Conservation (phyloP, 345 rosid genomes). For the Lepidium didymum region DNA sequence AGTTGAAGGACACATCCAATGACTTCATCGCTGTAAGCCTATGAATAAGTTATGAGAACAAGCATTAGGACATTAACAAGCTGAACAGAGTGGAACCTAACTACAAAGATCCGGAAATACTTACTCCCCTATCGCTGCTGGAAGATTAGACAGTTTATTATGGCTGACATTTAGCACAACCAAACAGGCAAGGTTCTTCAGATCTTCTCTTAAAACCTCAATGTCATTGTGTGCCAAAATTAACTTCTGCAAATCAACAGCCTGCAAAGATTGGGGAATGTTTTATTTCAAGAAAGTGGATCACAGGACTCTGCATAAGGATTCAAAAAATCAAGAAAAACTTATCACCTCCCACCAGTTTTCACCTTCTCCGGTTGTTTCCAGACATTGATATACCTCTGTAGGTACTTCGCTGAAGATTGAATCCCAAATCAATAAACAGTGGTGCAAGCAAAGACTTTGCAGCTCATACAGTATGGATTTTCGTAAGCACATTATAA, state of each 20-base stretch:
- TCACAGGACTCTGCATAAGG: background rate
- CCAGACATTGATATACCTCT: slow-evolving; percentile 57
- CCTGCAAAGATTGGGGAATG: slow-evolving; percentile 31
- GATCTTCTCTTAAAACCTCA: slow-evolving; percentile 67
- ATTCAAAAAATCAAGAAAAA: background rate
- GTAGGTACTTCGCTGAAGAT: slow-evolving; percentile 60
- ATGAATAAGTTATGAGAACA: background rate
- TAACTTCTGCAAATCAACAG: slow-evolving; percentile 83
- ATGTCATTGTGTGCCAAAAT: slow-evolving; percentile 88
- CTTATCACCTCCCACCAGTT: slow-evolving; percentile 97
- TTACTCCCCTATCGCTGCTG: slow-evolving; percentile 80
- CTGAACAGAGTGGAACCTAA: background rate
- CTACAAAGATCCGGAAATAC: slow-evolving; percentile 23
- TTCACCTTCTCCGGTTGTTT: slow-evolving; percentile 63
- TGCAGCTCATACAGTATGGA: slow-evolving; percentile 8
- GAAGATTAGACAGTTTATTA: slow-evolving; percentile 63
- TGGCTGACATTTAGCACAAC: slow-evolving; percentile 76
- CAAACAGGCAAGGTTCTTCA: slow-evolving; percentile 56
- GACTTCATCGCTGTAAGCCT: slow-evolving; percentile 83
- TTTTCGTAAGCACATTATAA: background rate
- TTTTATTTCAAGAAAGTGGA: background rate
- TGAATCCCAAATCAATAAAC: slow-evolving; percentile 4
- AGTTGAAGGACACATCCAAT: slow-evolving; percentile 73
- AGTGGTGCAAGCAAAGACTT: background rate
- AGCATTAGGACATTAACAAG: background rate